Percentiles rank a stretch among this genome's conserved stretches.
These are phyloP conservation scores for Sechiopsis laciniata DNA, from an alignment of 306 rosid genomes.

Conservation along the genomic window DNA sequence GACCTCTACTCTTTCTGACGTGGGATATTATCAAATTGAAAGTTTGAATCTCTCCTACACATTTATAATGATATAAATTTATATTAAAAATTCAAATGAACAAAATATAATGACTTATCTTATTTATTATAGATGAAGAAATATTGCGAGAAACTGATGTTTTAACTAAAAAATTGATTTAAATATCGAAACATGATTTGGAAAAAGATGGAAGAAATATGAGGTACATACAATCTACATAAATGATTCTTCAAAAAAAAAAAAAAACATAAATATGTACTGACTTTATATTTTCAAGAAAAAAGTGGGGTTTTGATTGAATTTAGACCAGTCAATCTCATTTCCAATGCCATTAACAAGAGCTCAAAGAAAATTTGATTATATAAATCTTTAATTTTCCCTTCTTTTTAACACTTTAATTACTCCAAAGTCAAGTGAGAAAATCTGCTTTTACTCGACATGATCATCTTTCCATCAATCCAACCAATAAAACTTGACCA, in stretches of 20 bases:
- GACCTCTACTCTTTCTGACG: too few relatives aligned
- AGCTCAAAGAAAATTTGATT: not conserved
- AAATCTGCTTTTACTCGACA: constrained; percentile 11
- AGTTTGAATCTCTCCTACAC: not conserved
- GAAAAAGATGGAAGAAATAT: too few relatives aligned
- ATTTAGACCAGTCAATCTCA: constrained; percentile 1
- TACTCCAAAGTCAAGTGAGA: constrained; percentile 15
- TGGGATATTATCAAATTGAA: too few relatives aligned
- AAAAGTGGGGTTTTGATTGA: not conserved
- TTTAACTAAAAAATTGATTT: too few relatives aligned
- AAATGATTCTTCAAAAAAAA: not conserved
- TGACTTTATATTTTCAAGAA: not conserved
- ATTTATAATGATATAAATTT: too few relatives aligned
- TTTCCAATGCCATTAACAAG: not conserved
- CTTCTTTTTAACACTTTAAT: not conserved
- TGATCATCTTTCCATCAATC: not conserved
- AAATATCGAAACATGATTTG: too few relatives aligned
- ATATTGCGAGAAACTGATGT: not conserved
- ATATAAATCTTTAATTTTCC: constrained; percentile 5
- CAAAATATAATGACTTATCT: not conserved
- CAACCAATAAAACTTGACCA: not conserved
- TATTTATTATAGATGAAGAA: too few relatives aligned
- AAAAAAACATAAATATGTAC: not conserved
- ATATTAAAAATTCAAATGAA: too few relatives aligned
- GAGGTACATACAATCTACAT: not conserved